Evolutionary conservation across 768 basidiomycete species (phyloP), one percentile per base, ranked within the genome.

Genomic region (Cystobasidium onofrii): DNA sequence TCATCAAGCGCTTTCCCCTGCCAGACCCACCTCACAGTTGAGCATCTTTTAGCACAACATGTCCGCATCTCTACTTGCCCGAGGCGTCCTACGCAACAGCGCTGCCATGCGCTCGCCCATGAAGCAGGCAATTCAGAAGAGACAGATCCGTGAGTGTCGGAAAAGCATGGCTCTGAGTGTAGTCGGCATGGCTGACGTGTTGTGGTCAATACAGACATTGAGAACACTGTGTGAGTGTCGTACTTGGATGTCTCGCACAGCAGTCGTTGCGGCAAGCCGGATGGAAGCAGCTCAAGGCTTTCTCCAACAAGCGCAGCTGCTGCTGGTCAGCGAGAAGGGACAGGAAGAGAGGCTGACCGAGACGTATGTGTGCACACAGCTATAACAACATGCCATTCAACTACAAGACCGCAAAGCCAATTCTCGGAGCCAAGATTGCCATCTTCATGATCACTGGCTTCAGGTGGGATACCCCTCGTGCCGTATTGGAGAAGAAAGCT

Each of bases 331-430:
- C 9, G 33, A 60, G 31, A 6, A 34, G 6, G 13, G n/a, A 20
- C 61, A 63, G n/a, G 23, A 13, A 20, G 36, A 23, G 33, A 46
- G 31, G 36, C 43, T 64, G 36, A 33, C 23, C 57, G 7, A 61
- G 54, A 61, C 9, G 10, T 2, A 12, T 61, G 17, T 23, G 39
- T 39, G 15, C 36, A 25, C 36, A 33, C 46, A 46, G 66, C 66
- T 50, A 36, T 27, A 52, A 71, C 50, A 71, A 71, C 69, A 71
- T 71, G 69, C 69, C 69, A 6, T 73, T 73, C 63, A 73, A 52
- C 36, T 75, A 75, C 74, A 57, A 39, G n/a, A 46, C 29, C 31
- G 50, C 69, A 41, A 71, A 72, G 70, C 34, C 69, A 20, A 60
- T 25, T n/a, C 7, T 75, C n/a, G 74, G 36, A 33, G 25, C 50